A percentile compares a stretch with the other conserved stretches of the same genome.
phyloP scores from a whole-genome alignment of 352 stramenopile species.

The Bremia lactucae region DNA sequence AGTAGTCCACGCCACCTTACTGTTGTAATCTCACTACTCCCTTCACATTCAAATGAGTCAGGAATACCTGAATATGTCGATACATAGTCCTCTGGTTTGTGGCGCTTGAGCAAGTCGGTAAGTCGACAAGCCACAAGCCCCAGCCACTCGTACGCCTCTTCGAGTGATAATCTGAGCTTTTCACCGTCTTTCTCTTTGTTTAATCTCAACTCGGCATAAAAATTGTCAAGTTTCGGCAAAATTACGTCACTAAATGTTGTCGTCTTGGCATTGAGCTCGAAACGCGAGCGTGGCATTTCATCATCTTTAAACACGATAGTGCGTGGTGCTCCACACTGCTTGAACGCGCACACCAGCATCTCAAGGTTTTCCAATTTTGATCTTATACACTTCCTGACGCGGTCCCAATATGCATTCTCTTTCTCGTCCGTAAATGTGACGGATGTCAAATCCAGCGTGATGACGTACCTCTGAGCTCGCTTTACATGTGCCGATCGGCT shows the following conservation, averaged over 20 bases:
- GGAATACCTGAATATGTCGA: conserved; percentile 49
- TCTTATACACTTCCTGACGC: conserved; percentile 33
- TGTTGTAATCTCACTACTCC: conserved; percentile 26
- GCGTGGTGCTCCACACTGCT: conserved; percentile 39
- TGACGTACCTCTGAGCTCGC: conserved; percentile 41
- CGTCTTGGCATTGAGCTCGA: conserved; percentile 45
- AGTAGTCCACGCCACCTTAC: conserved; percentile 76
- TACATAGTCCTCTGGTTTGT: conserved; percentile 62
- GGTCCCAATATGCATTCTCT: conserved; percentile 18
- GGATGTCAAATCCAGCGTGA: conserved; percentile 50
- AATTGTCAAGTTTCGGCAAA: conserved; percentile 41
- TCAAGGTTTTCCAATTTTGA: conserved; percentile 42
- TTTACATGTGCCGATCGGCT: conserved; percentile 14
- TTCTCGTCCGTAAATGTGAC: conserved; percentile 19
- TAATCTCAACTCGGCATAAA: conserved; percentile 19
- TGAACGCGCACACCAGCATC: conserved; percentile 72
- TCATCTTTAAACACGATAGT: conserved; percentile 68
- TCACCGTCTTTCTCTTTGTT: conserved; percentile 8
- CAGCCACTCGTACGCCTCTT: conserved; percentile 67
- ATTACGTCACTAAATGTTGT: conserved; percentile 37
- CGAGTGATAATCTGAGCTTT: conserved; percentile 26
- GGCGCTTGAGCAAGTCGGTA: conserved; percentile 35
- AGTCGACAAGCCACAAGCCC: conserved; percentile 57
- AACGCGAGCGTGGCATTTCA: conserved; percentile 39
- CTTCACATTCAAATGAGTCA: conserved; percentile 29